Evolutionary conservation across 2,329 filamentous ascomycete species (phyloP), one percentile per base, ranked within the genome.

Genomic region (Bertia moriformis): DNA sequence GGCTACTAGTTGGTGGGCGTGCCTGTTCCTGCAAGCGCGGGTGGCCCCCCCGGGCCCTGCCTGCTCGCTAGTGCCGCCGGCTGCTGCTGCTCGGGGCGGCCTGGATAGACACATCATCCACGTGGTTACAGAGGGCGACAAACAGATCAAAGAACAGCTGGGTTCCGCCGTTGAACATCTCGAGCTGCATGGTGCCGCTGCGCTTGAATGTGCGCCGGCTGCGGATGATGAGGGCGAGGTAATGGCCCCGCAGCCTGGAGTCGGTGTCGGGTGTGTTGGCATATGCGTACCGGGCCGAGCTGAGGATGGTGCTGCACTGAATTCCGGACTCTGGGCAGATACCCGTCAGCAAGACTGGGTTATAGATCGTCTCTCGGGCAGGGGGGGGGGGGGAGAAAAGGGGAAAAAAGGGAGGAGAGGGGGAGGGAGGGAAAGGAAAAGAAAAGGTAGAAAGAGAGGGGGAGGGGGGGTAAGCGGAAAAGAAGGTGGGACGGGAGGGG

Each of bases 141-240:
- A 94, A 95, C 35, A 94, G 67, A 54, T 94, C 88, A 55, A 94
- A 95, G 65, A 93, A 94, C 42, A 93, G 67, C 52, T 83, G 72
- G 1, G 67, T 83, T 40, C 85, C 85, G 19, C 88, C 88, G 44
- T 76, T 74, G 57, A 83, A 83, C 87, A 95, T 94, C 63, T 94
- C 87, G 48, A 84, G 74, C 61, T 94, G 88, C 87, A 94, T 93
- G 3, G 87, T 94, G 40, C 87, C 86, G 59, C 86, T 93, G 40
- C 85, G 72, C 68, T 93, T 94, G 62, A 95, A 94, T 2, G 85
- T 93, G 53, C 74, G 73, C 47, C 88, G 75, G 49, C 81, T 85
- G 46, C 87, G 78, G 54, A 94, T 93, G 60, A 94, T 93, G 53
- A 94, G 75, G 14, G 88, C 86, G 27, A 94, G 76, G 50, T 93